Conservation (phyloP, 1,139 yeast species). For the Trichomonascaceae sp. region DNA sequence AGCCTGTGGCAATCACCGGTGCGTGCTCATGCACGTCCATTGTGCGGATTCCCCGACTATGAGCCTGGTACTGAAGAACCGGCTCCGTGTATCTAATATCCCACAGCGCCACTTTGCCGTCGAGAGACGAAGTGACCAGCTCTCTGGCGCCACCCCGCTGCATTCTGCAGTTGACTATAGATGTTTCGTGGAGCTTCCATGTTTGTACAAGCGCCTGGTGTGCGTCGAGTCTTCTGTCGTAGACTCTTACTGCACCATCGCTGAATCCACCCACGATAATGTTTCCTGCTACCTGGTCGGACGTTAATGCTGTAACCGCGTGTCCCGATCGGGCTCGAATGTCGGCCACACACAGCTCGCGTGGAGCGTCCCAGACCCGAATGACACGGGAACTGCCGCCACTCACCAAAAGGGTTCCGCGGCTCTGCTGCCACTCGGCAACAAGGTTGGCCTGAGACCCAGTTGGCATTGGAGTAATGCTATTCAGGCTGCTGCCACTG, state of each 20-base stretch:
- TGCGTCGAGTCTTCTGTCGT: constrained; percentile 77
- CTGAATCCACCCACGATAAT: constrained; percentile 84
- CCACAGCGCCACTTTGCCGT: constrained; percentile 82
- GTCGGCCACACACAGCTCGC: constrained; percentile 76
- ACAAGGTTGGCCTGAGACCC: constrained; percentile 66
- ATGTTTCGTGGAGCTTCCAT: constrained; percentile 46
- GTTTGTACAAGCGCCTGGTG: constrained; percentile 76
- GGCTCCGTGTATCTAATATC: constrained; percentile 71
- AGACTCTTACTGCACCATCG: constrained; percentile 82
- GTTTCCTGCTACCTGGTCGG: constrained; percentile 95
- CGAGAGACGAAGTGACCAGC: constrained; percentile 65
- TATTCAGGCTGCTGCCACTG: constrained; percentile 37
- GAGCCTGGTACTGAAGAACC: constrained; percentile 48
- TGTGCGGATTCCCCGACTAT: constrained; percentile 54
- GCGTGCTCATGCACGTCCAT: constrained; percentile 92
- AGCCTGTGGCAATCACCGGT: constrained; percentile 80
- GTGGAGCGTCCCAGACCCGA: constrained; percentile 91
- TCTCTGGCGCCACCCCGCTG: constrained; percentile 96
- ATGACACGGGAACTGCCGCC: constrained; percentile 94
- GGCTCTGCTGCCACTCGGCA: constrained; percentile 93
- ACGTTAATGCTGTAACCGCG: constrained; percentile 78
- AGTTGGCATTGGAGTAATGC: constrained; percentile 44
- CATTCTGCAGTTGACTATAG: constrained; percentile 72
- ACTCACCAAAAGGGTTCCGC: constrained; percentile 70
- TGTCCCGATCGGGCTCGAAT: constrained; percentile 87